Evolutionary conservation across 2,329 filamentous ascomycete species (phyloP), one percentile per base, ranked within the genome.

Genomic region (Apiospora hydei): DNA sequence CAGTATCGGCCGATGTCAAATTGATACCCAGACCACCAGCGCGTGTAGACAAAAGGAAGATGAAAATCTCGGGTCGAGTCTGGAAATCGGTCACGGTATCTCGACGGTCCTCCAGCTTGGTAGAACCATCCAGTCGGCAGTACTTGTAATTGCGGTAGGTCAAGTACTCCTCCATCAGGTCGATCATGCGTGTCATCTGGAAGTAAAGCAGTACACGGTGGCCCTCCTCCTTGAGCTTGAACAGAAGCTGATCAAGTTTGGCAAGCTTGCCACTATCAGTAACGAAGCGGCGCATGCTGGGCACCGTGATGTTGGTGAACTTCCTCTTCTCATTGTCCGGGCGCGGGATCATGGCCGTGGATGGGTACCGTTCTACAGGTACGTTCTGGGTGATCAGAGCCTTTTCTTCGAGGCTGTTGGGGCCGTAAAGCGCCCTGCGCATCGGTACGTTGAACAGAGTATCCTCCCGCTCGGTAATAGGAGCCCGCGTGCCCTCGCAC

Each of bases 161-260:
- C 72, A 99, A 87, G 78, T 98, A 99, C 83, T 99, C 96, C 82
- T 99, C 96, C 94, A 98, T 98, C 73, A 99, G 87, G 81, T 99
- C 96, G 80, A 99, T 98, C 96, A 99, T 99, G 80, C 94, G 93
- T 4, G 96, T 99, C 96, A 99, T 99, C 87, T 99, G 96, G 93
- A 99, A 99, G 88, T 99, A 99, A 26, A 99, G 87, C 70, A 99
- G 87, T 30, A 99, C 96, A 79, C 96, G 95, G 78, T 99, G 96
- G 47, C 93, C 93, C 74, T 93, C 94, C 74, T 94, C 93, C 88
- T 98, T 99, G 78, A 99, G 91, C 81, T 95, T 89, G 81, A 93
- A 93, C 18, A 99, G 88, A 24, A 99, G 87, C 76, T 94, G 88
- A 81, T 99, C 96, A 69, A 99, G 87, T 80, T 95, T 94, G 67